These are phyloP conservation scores for Penicillium sp. DNA, from an alignment of 2,329 filamentous ascomycete genomes.

Conservation along the genomic window DNA sequence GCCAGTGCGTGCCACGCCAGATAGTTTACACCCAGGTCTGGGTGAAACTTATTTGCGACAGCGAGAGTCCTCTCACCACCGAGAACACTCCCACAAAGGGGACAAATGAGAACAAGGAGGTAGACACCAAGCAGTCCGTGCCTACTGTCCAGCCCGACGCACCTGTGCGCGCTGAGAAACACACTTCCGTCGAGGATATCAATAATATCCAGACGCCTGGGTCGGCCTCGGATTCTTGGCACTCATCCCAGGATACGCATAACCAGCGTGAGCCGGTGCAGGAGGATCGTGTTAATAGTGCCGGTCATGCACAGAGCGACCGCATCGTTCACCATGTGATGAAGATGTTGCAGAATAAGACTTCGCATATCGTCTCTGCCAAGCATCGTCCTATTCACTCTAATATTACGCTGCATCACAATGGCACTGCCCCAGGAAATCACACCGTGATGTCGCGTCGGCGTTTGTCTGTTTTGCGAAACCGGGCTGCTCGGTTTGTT, in stretches of 20 bases:
- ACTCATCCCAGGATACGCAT: slow-evolving; percentile 5
- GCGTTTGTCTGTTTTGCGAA: slow-evolving; percentile 24
- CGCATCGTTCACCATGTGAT: slow-evolving; percentile 16
- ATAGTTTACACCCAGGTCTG: slow-evolving; percentile 32
- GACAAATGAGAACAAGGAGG: neutral
- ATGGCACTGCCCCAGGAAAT: slow-evolving; percentile 16
- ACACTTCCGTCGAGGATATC: slow-evolving; percentile 7
- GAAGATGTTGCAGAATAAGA: slow-evolving; percentile 16
- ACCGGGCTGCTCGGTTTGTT: slow-evolving; percentile 7
- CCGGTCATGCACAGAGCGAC: slow-evolving; percentile 20
- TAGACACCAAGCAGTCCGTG: neutral
- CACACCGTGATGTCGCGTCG: slow-evolving; percentile 17
- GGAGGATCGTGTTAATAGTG: slow-evolving; percentile 18
- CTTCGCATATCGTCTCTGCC: slow-evolving; percentile 13
- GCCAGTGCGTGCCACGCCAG: slow-evolving; percentile 24
- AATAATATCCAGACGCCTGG: slow-evolving; percentile 20
- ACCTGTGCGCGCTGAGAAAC: slow-evolving; percentile 10
- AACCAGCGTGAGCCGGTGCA: slow-evolving; percentile 16
- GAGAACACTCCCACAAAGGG: slow-evolving; percentile 1
- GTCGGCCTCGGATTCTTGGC: slow-evolving; percentile 21
- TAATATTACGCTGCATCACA: slow-evolving; percentile 9
- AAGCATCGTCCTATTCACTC: slow-evolving; percentile 16
- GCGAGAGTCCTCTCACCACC: slow-evolving; percentile 3
- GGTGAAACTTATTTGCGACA: slow-evolving; percentile 30
- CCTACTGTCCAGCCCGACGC: neutral